Conservation (phyloP, 768 basidiomycete genomes). For the Macrolepiota albuminosa region DNA sequence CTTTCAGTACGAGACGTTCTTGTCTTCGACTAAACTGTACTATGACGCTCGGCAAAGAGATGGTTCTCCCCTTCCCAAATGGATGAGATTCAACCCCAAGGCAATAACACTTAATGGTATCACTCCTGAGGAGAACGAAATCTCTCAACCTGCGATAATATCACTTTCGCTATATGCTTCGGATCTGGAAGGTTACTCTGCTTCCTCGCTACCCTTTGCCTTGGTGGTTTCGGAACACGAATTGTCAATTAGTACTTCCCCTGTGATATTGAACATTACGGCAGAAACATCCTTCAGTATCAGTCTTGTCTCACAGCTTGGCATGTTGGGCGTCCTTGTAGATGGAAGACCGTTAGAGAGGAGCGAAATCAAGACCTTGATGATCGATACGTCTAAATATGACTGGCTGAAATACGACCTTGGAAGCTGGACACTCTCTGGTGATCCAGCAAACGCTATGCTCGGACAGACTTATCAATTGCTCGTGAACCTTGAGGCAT, state of each 20-base stretch:
- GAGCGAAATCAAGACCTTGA: conserved; percentile 50
- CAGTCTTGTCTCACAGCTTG: conserved; percentile 44
- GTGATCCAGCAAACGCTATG: conserved; percentile 49
- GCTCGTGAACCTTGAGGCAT: conserved; percentile 55
- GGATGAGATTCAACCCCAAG: conserved; percentile 66
- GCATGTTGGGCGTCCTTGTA: conserved; percentile 60
- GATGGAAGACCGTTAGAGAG: conserved; percentile 57
- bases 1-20: conserved; percentile 62
- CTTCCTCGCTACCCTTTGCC: conserved; percentile 53
- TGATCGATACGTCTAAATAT: conserved; percentile 55
- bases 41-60: conserved; percentile 64
- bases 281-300: conserved; percentile 48
- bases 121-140: conserved; percentile 45
- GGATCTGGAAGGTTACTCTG: conserved; percentile 69
- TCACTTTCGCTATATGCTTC: conserved; percentile 62
- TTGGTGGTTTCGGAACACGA: conserved; percentile 68
- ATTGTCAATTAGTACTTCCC: conserved; percentile 43
- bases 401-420: conserved; percentile 62
- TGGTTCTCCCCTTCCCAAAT: conserved; percentile 67
- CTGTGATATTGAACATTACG: conserved; percentile 70
- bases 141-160: conserved; percentile 37
- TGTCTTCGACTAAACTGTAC: conserved; percentile 40
- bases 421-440: conserved; percentile 52
- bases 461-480: conserved; percentile 32
- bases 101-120: conserved; percentile 77